Evolutionary conservation across 352 stramenopile species (phyloP), one percentile per base, ranked within the genome.

Genomic region (Phytopythium litorale): DNA sequence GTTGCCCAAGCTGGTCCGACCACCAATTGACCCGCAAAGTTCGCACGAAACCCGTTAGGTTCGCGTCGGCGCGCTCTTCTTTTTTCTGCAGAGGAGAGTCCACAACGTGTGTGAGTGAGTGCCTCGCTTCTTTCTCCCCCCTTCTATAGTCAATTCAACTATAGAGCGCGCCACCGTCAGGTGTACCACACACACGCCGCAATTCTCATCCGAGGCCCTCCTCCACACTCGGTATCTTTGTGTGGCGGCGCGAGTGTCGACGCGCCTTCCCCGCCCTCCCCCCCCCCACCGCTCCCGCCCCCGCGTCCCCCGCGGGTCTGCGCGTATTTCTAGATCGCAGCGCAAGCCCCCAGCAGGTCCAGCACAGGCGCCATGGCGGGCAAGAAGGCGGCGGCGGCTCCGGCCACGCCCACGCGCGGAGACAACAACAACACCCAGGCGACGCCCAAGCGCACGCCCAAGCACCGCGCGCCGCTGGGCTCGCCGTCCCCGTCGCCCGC

Each of bases 401-500:
- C 37, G 35, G 32, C 52, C 28, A 21, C 38, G 40, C 4, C 38
- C 23, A 58, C 58, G 46, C 42, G 32, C 51, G 51, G 51, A 33
- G 18, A 32, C 51, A 48, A 33, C 35, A 48, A 46, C 51, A 56
- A 15, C 32, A 33, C 23, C 18, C 52, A 58, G 30, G 33, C 52
- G 52, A 58, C 52, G 33, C 52, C 52, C 33, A 58, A 33, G 52
- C 52, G 52, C 52, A 49, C 53, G 35, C 52, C 52, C 52, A 58
- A 58, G 53, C 23, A 32, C 8, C 64, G 64, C 28, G 50, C 46
- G 28, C 56, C 59, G 7, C 23, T 56, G 42, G 51, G 69, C 38
- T 73, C 67, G 5, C 72, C 70, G 13, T 68, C 70, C 28, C 43
- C 60, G 37, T 75, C 73, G 30, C 68, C 72, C 18, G 64, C 64